Evolutionary conservation across 2,329 filamentous ascomycete genomes (phyloP).

Genomic region (Ophiostoma sp.): DNA sequence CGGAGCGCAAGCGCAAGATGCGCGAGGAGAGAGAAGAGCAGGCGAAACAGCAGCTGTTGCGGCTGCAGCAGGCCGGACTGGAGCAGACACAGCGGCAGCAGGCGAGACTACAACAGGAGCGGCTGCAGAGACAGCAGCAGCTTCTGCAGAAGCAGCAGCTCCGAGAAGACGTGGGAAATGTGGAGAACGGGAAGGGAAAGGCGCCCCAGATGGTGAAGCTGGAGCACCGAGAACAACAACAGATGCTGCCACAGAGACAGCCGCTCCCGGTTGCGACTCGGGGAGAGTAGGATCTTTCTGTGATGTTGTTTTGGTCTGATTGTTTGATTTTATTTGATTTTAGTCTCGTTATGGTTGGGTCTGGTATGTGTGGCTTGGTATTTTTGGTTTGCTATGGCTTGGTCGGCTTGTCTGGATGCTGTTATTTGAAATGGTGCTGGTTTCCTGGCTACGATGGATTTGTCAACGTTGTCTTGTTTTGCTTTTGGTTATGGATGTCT

Average conservation of each 20-base stretch:
- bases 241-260: not conserved
- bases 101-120: not conserved
- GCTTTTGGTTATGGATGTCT: too few species aligned
- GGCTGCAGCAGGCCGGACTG: not conserved
- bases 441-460: too few species aligned
- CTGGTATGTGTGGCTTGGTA: not conserved
- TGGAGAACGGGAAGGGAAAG: not conserved
- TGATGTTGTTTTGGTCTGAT: not conserved
- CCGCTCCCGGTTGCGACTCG: conserved; percentile 1
- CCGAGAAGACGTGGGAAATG: too few species aligned
- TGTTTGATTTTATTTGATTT: not conserved
- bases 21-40: not conserved
- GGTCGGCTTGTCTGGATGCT: too few species aligned
- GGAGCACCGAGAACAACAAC: too few species aligned
- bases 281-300: not conserved
- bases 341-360: not conserved
- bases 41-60: not conserved
- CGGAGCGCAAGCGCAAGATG: not conserved
- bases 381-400: too few species aligned
- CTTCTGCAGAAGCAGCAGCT: not conserved
- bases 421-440: too few species aligned
- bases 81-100: not conserved
- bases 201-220: not conserved
- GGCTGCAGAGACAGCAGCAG: not conserved
- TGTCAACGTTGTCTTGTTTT: too few species aligned